Evolutionary conservation across 352 stramenopile genomes (phyloP), one percentile per base, ranked within the genome.

Genomic region (Globisporangium acanthophoron): DNA sequence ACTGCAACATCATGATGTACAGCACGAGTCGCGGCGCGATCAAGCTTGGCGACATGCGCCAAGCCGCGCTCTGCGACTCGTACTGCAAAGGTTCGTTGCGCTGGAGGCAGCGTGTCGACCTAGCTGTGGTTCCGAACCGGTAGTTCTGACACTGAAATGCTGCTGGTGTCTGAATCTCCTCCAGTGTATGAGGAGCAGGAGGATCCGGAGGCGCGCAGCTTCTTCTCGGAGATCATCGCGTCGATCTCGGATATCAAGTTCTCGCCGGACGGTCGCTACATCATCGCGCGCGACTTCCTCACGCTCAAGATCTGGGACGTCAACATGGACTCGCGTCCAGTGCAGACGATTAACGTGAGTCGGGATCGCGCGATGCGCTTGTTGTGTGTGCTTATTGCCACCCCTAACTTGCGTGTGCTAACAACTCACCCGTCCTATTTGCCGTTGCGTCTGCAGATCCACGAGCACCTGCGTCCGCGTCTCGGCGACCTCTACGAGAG

Each of bases 291-390:
- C 39, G 96, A 99, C 74, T 99, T 97, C 60, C 75, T 99, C 41
- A 97, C 92, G 39, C 71, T 98, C 52, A 98, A 98, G 72, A 76
- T 98, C 56, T 99, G 96, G 96, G 96, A 99, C 65, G 76, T 97
- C 53, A 96, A 97, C 71, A 98, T 97, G 92, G 88, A 97, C 67
- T 78, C 72, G 8, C 71, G 77, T n/a, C 96, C 96, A 3, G 85
- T 98, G 40, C 79, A 95, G 61, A 97, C 87, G 37, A 96, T 98
- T 59, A 88, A 90, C 59, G 85, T 98, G 71, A 61, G 81, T 72
- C 6, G 16, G 24, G 24, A 27, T 27, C 24, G 24, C 24, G 24
- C 24, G 1, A 27, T 27, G 24, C 24, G 24, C 24, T 27, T 27
- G 24, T 27, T 27, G 24, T 27, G 24, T 27, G 24, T 27, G 31